Conservation (phyloP, 192 early-diverging fungal species). For the Coemansia sp. region DNA sequence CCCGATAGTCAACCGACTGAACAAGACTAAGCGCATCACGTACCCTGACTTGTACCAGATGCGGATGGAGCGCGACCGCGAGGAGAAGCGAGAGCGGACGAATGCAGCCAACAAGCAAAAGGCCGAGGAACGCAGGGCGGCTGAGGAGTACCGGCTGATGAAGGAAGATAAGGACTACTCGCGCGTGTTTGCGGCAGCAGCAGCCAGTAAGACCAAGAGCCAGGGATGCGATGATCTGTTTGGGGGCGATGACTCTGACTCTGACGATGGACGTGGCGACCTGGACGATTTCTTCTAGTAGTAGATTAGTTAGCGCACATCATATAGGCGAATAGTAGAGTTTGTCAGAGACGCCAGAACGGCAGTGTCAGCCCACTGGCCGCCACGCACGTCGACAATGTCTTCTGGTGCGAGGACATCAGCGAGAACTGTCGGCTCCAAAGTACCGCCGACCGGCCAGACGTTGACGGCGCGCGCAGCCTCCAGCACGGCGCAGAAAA, state of each 20-base stretch:
- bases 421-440: slow-evolving; percentile 7
- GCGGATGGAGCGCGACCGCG: slow-evolving; percentile 59
- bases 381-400: slow-evolving; percentile 31
- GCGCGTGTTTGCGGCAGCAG: slow-evolving; percentile 44
- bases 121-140: slow-evolving; percentile 39
- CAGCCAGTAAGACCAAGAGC: slow-evolving; percentile 14
- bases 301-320: slow-evolving; percentile 15
- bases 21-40: slow-evolving; percentile 83
- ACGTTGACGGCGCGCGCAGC: slow-evolving; percentile 8
- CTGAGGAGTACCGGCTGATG: slow-evolving; percentile 33
- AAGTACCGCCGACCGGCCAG: slow-evolving; percentile 8
- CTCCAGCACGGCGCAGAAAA: slow-evolving; percentile 44
- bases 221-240: slow-evolving; percentile 29
- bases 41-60: slow-evolving; percentile 76
- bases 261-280: slow-evolving; percentile 8
- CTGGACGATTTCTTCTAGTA: slow-evolving; percentile 31
- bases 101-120: slow-evolving; percentile 28
- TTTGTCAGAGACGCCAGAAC: slow-evolving; percentile 30
- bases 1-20: slow-evolving; percentile 85
- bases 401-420: slow-evolving; percentile 12
- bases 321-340: slow-evolving; percentile 29
- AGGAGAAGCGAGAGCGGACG: slow-evolving; percentile 29
- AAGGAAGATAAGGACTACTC: slow-evolving; percentile 46
- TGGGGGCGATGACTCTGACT: slow-evolving; percentile 3
- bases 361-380: slow-evolving; percentile 21